phyloP scores from a whole-genome alignment of 1,284 basidiomycete species.

The Flammula alnicola region DNA sequence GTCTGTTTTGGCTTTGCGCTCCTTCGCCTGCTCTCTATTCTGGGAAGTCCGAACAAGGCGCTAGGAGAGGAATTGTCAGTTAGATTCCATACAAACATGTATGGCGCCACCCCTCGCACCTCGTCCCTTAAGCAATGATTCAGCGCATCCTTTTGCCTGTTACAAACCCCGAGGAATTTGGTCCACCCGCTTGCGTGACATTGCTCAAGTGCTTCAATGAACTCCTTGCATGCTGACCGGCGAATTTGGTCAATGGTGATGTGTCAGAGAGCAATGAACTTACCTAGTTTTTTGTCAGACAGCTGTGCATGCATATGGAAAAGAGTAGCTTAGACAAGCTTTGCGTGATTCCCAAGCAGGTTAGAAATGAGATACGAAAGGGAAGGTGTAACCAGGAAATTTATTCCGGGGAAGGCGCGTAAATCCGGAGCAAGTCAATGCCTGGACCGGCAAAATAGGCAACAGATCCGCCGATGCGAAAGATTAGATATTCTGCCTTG shows the following conservation, averaged over 20 bases:
- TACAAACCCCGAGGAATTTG: constrained; percentile 73
- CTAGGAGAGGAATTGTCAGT: constrained; percentile 42
- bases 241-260: neutral
- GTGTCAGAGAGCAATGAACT: constrained; percentile 19
- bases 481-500: constrained; percentile 28
- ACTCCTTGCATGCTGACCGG: constrained; percentile 65
- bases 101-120: constrained; percentile 42
- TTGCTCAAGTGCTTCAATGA: constrained; percentile 72
- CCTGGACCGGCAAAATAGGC: constrained; percentile 7
- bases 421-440: constrained; percentile 17
- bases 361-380: constrained; percentile 6
- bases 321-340: too few species aligned
- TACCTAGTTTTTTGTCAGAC: constrained; percentile 71
- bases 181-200: constrained; percentile 68
- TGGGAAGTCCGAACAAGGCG: constrained; percentile 68
- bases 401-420: constrained; percentile 4
- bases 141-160: constrained; percentile 70
- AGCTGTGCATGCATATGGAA: constrained; percentile 76
- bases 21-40: constrained; percentile 73
- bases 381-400: constrained; percentile 5
- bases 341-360: too few species aligned
- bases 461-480: constrained; percentile 22
- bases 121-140: constrained; percentile 79
- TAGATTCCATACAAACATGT: constrained; percentile 6
- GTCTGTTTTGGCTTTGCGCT: constrained; percentile 57